phyloP scores from a whole-genome alignment of 495 filamentous ascomycete species.

The Aspergillus incahuasiensis region DNA sequence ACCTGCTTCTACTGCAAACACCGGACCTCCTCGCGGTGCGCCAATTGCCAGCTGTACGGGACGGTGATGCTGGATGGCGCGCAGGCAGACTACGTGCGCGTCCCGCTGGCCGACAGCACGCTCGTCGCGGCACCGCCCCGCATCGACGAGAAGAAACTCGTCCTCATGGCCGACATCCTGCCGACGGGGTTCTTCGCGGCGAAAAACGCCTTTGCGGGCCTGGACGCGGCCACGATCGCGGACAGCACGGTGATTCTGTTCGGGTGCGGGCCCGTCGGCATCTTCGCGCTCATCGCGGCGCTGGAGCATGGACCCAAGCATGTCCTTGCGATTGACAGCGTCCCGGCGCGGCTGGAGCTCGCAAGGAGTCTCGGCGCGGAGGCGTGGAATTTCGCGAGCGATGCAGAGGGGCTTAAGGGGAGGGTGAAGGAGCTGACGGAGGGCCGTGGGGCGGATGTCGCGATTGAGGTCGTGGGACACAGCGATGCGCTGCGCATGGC shows the following conservation, averaged over 20 bases:
- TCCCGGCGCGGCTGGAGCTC: constrained; percentile 65
- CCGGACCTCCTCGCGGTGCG: constrained; percentile 52
- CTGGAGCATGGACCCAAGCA: constrained; percentile 67
- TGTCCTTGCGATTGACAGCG: constrained; percentile 76
- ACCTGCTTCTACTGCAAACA: constrained; percentile 77
- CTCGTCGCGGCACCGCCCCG: constrained; percentile 61
- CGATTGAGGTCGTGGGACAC: constrained; percentile 82
- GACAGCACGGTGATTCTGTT: constrained; percentile 70
- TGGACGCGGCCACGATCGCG: constrained; percentile 48
- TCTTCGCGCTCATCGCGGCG: constrained; percentile 77
- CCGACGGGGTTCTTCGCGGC: constrained; percentile 85
- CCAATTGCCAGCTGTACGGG: constrained; percentile 65
- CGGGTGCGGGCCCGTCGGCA: constrained; percentile 80
- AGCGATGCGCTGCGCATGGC: constrained; percentile 71
- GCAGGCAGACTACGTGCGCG: constrained; percentile 81
- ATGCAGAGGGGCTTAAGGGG: constrained; percentile 55
- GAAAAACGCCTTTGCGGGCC: constrained; percentile 60
- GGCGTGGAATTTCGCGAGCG: constrained; percentile 61
- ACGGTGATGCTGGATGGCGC: constrained; percentile 65
- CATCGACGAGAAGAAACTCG: constrained; percentile 68
- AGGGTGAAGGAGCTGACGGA: constrained; percentile 65
- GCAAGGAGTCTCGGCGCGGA: constrained; percentile 73
- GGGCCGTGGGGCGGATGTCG: constrained; percentile 71
- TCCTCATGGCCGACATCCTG: constrained; percentile 56
- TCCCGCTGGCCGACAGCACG: constrained; percentile 77